Percentiles rank a stretch among this genome's conserved stretches.
Evolutionary conservation across 2,329 filamentous ascomycete genomes (phyloP).

Genomic region (Scedosporium boydii): DNA sequence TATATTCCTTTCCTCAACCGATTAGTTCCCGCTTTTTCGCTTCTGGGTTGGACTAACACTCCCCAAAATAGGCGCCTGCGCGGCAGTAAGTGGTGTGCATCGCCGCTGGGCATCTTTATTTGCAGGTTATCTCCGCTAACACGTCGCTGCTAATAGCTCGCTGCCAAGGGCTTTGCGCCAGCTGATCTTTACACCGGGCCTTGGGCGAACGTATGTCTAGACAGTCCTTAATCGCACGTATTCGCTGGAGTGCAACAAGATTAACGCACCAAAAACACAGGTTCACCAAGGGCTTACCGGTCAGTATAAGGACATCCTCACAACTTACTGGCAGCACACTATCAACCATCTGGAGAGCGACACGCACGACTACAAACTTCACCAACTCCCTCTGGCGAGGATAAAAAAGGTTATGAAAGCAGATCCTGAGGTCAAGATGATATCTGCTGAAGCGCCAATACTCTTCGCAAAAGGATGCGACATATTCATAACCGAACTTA

Average conservation of each 20-base stretch:
- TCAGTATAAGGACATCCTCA: slow-evolving; percentile 92
- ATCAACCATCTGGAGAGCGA: slow-evolving; percentile 93
- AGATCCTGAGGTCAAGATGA: slow-evolving; percentile 99
- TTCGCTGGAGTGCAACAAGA: background rate
- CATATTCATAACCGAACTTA: slow-evolving; percentile 97
- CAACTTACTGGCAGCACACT: slow-evolving; percentile 98
- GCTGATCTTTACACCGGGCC: slow-evolving; percentile 87
- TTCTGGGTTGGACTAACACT: background rate
- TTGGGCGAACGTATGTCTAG: slow-evolving; percentile 75
- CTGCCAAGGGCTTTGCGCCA: slow-evolving; percentile 79
- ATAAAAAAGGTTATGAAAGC: slow-evolving; percentile 99
- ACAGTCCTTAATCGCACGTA: background rate
- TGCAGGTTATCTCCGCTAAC: slow-evolving; percentile 16
- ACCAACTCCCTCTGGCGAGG: slow-evolving; percentile 90
- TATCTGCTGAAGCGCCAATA: slow-evolving; percentile 94
- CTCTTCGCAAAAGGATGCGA: slow-evolving; percentile 97
- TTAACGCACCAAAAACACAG: slow-evolving; percentile 30
- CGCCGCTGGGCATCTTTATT: slow-evolving; percentile 9
- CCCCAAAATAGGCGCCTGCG: slow-evolving; percentile 34
- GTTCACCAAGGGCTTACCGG: slow-evolving; percentile 92
- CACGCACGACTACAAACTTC: slow-evolving; percentile 95
- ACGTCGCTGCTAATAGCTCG: slow-evolving; percentile 50
- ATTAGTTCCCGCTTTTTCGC: background rate
- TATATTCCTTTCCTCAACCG: slow-evolving; percentile 28
- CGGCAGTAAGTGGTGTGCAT: slow-evolving; percentile 24